A percentile compares a stretch with the other conserved stretches of the same genome.
These are phyloP conservation scores for Talaromyces sp. DNA, from an alignment of 2,329 filamentous ascomycete genomes.

Conservation along the genomic window DNA sequence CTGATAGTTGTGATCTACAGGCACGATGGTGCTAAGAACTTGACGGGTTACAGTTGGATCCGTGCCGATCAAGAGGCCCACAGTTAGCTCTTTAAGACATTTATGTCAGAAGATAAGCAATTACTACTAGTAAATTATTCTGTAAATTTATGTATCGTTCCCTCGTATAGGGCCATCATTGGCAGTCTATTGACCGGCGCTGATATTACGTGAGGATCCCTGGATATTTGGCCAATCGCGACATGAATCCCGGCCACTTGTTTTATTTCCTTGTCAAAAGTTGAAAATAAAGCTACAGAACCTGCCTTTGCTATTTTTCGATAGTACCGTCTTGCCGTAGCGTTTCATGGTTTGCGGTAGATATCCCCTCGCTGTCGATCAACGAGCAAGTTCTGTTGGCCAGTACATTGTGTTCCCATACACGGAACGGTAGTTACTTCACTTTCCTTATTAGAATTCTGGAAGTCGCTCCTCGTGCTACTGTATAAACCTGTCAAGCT, in stretches of 20 bases:
- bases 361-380: neutral
- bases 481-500: neutral
- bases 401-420: neutral
- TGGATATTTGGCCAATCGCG: neutral
- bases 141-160: neutral
- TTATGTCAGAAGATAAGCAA: constrained; percentile 5
- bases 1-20: constrained; percentile 12
- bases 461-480: neutral
- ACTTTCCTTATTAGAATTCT: neutral
- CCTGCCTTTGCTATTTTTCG: neutral
- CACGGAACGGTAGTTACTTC: neutral
- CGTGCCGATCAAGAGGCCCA: neutral
- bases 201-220: neutral
- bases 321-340: neutral
- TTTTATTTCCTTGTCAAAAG: neutral
- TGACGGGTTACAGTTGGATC: constrained; percentile 4
- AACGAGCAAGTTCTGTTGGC: neutral
- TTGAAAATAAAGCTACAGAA: neutral
- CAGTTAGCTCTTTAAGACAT: neutral
- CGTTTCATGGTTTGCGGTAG: neutral
- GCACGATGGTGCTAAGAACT: constrained; percentile 9
- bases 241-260: neutral
- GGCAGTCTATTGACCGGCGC: no score
- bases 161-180: neutral
- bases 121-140: neutral